Evolutionary conservation across 495 filamentous ascomycete genomes (phyloP).

Genomic region (Penicillium turbatum): DNA sequence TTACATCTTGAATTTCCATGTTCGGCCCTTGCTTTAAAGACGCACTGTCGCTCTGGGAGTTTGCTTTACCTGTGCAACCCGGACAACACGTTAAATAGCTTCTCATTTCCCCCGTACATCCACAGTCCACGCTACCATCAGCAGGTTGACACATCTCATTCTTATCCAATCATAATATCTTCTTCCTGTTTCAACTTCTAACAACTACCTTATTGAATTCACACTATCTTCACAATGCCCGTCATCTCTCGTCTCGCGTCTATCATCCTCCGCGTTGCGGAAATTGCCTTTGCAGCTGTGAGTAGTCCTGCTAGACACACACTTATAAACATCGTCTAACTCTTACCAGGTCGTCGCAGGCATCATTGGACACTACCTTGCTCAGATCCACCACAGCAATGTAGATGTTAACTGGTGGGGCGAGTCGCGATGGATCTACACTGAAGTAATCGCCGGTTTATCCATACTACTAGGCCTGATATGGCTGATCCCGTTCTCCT

Average conservation of each 20-base stretch:
- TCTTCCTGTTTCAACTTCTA: background rate
- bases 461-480: constrained; percentile 49
- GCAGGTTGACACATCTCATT: background rate
- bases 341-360: constrained; percentile 50
- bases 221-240: constrained; percentile 33
- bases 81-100: constrained; percentile 19
- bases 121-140: background rate
- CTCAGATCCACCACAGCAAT: constrained; percentile 17
- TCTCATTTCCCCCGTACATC: constrained; percentile 1
- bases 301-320: background rate
- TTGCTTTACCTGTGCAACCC: constrained; percentile 15
- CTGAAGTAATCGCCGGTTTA: constrained; percentile 53
- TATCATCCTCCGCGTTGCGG: constrained; percentile 44
- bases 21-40: constrained; percentile 23
- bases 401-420: constrained; percentile 32
- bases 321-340: background rate
- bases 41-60: constrained; percentile 8
- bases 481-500: constrained; percentile 53
- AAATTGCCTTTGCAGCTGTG: constrained; percentile 43
- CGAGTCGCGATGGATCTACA: constrained; percentile 54
- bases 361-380: constrained; percentile 52
- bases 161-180: background rate
- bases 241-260: constrained; percentile 49
- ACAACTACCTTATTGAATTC: background rate
- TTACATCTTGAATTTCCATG: constrained; percentile 7